Conservation (phyloP, 129 eudicot species). For the Apium graveolens region DNA sequence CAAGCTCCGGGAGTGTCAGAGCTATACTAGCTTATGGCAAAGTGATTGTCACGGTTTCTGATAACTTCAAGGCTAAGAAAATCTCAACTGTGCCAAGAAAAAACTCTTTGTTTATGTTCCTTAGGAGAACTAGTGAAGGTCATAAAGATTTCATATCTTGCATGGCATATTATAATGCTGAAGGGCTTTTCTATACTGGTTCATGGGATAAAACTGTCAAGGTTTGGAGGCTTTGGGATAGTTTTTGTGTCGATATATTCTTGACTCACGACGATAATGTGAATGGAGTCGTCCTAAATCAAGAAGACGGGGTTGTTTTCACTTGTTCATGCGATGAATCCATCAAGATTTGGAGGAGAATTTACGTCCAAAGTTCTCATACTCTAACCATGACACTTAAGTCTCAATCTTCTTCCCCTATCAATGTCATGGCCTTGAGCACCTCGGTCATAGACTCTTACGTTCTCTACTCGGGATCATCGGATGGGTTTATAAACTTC, state of each 20-base stretch:
- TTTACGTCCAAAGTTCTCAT: constrained; percentile 33
- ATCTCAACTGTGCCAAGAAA: constrained; percentile 32
- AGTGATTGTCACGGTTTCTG: constrained; percentile 9
- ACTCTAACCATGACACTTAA: constrained; percentile 34
- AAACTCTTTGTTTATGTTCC: constrained; percentile 11
- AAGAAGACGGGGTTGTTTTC: constrained; percentile 47
- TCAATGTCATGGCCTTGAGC: constrained; percentile 39
- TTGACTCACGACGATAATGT: constrained; percentile 52
- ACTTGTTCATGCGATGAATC: constrained; percentile 63
- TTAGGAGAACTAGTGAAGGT: background rate
- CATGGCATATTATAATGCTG: constrained; percentile 49
- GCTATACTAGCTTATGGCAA: constrained; percentile 36
- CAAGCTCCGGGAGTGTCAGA: constrained; percentile 33
- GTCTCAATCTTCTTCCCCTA: constrained; percentile 41
- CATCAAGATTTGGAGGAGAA: constrained; percentile 57
- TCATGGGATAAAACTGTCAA: constrained; percentile 66
- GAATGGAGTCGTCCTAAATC: constrained; percentile 39
- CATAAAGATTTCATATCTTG: constrained; percentile 46
- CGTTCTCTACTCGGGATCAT: constrained; percentile 61
- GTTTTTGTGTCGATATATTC: constrained; percentile 53
- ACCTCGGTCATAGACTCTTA: constrained; percentile 7
- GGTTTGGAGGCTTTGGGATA: constrained; percentile 50
- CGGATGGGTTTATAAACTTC: constrained; percentile 55
- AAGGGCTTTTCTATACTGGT: constrained; percentile 48
- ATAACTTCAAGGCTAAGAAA: constrained; percentile 29